phyloP scores from a whole-genome alignment of 2,329 filamentous ascomycete genomes.

The Aureobasidium pullulans region DNA sequence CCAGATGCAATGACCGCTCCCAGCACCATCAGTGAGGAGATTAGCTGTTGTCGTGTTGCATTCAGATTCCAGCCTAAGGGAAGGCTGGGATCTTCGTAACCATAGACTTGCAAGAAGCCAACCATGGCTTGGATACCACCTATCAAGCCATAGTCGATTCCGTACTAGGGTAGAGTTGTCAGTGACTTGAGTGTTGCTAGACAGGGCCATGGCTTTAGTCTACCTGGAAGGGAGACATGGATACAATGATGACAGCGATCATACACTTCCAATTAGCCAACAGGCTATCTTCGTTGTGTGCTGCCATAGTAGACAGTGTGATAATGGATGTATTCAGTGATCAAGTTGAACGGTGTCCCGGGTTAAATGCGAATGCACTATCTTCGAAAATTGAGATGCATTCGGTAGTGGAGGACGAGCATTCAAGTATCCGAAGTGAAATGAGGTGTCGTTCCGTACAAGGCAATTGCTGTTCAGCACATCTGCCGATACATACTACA shows the following conservation, averaged over 20 bases:
- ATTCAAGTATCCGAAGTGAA: not conserved
- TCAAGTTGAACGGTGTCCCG: too few relatives aligned
- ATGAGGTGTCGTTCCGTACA: not conserved
- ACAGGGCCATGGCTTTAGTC: not conserved
- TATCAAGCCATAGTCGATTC: conserved; percentile 46
- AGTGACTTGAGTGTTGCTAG: not conserved
- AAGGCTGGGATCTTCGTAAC: conserved; percentile 22
- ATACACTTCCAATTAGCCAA: conserved; percentile 39
- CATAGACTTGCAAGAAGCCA: conserved; percentile 38
- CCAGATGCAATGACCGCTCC: conserved; percentile 39
- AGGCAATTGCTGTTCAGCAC: not conserved
- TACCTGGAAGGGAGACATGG: conserved; percentile 41
- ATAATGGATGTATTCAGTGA: not conserved
- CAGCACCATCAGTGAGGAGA: conserved; percentile 40
- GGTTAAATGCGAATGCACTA: not conserved
- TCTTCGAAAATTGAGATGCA: too few relatives aligned
- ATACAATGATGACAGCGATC: conserved; percentile 41
- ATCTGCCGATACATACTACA: not conserved
- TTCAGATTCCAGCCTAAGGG: conserved; percentile 28
- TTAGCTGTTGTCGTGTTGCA: conserved; percentile 37
- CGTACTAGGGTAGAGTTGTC: conserved; percentile 31
- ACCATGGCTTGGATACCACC: conserved; percentile 46
- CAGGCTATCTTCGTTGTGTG: not conserved
- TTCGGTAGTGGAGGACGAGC: not conserved
- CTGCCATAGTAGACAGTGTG: not conserved